Conservation (phyloP, 2,329 filamentous ascomycete species). For the Diaporthe ilicicola region DNA sequence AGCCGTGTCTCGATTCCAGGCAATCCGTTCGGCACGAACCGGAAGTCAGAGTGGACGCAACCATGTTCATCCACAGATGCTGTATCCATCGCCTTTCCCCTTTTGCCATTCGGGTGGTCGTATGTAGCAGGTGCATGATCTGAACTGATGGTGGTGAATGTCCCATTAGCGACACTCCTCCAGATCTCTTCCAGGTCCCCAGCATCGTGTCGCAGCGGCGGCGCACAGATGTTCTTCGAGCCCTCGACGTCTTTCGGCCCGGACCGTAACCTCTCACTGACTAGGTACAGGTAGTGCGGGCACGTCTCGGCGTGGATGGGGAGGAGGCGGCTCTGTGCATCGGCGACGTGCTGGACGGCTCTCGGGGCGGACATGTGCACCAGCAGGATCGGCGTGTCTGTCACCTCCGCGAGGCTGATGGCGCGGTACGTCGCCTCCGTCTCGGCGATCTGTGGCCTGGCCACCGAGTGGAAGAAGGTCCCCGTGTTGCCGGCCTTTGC, state of each 20-base stretch:
- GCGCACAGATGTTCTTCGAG: slow-evolving; percentile 63
- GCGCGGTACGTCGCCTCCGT: slow-evolving; percentile 58
- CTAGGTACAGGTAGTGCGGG: slow-evolving; percentile 66
- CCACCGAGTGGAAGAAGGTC: slow-evolving; percentile 54
- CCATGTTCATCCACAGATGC: slow-evolving; percentile 38
- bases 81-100: slow-evolving; percentile 36
- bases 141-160: slow-evolving; percentile 61
- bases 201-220: slow-evolving; percentile 54
- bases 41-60: slow-evolving; percentile 47
- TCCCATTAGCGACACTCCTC: slow-evolving; percentile 59
- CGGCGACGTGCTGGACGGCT: slow-evolving; percentile 57
- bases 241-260: slow-evolving; percentile 52
- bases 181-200: slow-evolving; percentile 61
- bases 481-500: slow-evolving; percentile 30
- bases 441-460: slow-evolving; percentile 55
- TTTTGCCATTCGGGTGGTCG: slow-evolving; percentile 49
- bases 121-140: slow-evolving; percentile 58
- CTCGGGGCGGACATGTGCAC: slow-evolving; percentile 60
- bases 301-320: slow-evolving; percentile 66
- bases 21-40: slow-evolving; percentile 65
- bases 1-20: slow-evolving; percentile 67
- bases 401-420: slow-evolving; percentile 57
- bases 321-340: slow-evolving; percentile 58
- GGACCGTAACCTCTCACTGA: slow-evolving; percentile 47
- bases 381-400: slow-evolving; percentile 60